These are phyloP conservation scores for Lepiota venenata DNA, from an alignment of 768 basidiomycete species.

Conservation along the genomic window DNA sequence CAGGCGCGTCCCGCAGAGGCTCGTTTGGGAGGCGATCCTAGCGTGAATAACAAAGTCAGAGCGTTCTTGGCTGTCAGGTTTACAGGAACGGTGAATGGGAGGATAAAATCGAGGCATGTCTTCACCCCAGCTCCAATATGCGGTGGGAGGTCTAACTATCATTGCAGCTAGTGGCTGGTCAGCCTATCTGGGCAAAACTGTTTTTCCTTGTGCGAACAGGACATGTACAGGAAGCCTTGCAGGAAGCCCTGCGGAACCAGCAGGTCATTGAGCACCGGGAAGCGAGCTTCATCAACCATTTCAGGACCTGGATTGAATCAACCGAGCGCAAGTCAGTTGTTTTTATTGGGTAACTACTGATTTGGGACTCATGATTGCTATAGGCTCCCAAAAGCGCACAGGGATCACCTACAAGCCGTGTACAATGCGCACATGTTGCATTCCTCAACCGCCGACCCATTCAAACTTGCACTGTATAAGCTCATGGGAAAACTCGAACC, in stretches of 20 bases:
- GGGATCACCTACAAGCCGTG: constrained; percentile 76
- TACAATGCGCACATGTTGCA: constrained; percentile 91
- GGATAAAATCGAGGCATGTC: constrained; percentile 77
- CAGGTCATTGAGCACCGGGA: constrained; percentile 75
- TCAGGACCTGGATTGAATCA: constrained; percentile 81
- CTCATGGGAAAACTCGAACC: constrained; percentile 92
- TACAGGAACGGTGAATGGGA: constrained; percentile 85
- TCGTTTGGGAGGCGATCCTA: constrained; percentile 86
- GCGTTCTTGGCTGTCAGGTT: constrained; percentile 83
- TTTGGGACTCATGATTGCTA: not conserved
- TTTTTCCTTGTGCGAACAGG: constrained; percentile 91
- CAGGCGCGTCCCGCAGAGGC: constrained; percentile 83
- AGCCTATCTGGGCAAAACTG: constrained; percentile 91
- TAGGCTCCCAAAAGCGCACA: constrained; percentile 68
- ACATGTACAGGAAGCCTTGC: constrained; percentile 74
- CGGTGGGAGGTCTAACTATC: constrained; percentile 1
- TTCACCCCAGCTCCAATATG: not conserved
- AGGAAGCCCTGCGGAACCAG: constrained; percentile 68
- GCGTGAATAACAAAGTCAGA: constrained; percentile 83
- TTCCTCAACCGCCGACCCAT: constrained; percentile 85
- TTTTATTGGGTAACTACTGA: not conserved
- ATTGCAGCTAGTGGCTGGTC: constrained; percentile 72
- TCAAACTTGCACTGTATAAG: constrained; percentile 95
- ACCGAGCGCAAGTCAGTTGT: constrained; percentile 67
- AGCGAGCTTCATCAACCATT: constrained; percentile 76